phyloP scores from a whole-genome alignment of 164 flowering plant species.

The Vitis amurensis region DNA sequence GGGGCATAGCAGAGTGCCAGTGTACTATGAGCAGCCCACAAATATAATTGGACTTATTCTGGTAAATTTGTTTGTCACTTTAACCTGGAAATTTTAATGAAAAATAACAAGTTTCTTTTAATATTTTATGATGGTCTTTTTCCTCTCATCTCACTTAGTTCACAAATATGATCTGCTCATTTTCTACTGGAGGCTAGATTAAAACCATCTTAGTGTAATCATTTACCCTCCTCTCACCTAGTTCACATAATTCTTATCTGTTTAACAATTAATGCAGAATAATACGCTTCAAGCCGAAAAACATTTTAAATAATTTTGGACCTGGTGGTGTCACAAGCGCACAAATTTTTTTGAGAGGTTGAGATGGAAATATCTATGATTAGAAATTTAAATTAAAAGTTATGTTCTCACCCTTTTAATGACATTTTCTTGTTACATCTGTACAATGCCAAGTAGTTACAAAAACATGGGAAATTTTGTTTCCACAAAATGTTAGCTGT shows the following conservation, averaged over 20 bases:
- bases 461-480: no score
- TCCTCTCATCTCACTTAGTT: not conserved
- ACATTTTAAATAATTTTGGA: not conserved
- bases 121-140: not conserved
- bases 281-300: not conserved
- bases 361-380: not conserved
- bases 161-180: not conserved
- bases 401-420: not conserved
- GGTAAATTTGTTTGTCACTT: slow-evolving; percentile 35
- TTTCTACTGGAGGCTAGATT: not conserved
- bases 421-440: no score
- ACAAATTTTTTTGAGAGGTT: not conserved
- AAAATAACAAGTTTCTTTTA: not conserved
- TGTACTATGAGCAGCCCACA: slow-evolving; percentile 83
- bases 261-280: not conserved
- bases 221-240: no score
- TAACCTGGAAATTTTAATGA: not conserved
- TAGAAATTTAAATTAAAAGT: not conserved
- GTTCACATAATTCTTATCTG: not conserved
- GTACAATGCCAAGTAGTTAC: no score
- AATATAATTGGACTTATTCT: slow-evolving; percentile 90
- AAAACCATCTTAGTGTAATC: not conserved
- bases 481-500: no score
- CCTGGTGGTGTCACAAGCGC: not conserved
- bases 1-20: slow-evolving; percentile 96